Percentiles rank a stretch among this genome's conserved stretches.
These are phyloP conservation scores for Dioscorea dumetorum DNA, from an alignment of 106 monocot genomes.

Conservation along the genomic window DNA sequence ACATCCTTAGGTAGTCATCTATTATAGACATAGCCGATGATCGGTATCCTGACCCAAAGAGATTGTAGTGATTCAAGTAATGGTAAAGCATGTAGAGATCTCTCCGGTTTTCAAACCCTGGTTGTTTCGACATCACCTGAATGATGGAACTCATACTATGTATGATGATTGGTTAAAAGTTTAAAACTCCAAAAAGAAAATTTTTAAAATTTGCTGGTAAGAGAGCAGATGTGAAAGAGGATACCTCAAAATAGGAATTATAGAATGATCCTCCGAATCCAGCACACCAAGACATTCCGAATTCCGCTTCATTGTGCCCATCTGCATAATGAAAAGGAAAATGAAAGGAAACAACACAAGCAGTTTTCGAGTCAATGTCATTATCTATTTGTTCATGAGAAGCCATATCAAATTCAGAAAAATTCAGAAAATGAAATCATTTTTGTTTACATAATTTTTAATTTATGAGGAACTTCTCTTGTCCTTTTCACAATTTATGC, in stretches of 20 bases:
- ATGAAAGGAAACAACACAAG: not conserved
- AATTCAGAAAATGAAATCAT: no score
- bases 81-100: constrained; percentile 92
- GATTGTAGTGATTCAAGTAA: constrained; percentile 95
- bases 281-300: constrained; percentile 99
- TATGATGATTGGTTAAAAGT: no score
- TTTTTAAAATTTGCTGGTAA: no score
- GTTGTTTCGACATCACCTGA: constrained; percentile 95
- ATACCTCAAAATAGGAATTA: constrained; percentile 86
- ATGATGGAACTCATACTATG: not conserved
- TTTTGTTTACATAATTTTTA: no score
- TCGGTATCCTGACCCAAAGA: constrained; percentile 90
- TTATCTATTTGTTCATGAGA: no score
- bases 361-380: no score
- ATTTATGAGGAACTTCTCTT: no score
- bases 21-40: constrained; percentile 92
- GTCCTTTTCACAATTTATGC: no score
- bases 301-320: constrained; percentile 97
- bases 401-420: no score
- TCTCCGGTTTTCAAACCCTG: constrained; percentile 83
- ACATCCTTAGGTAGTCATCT: constrained; percentile 59
- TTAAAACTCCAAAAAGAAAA: no score
- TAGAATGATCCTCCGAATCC: constrained; percentile 95
- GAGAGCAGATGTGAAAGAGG: not conserved
- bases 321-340: constrained; percentile 30